Conservation (phyloP, 1,284 basidiomycete species). For the Papiliotrema flavescens region DNA sequence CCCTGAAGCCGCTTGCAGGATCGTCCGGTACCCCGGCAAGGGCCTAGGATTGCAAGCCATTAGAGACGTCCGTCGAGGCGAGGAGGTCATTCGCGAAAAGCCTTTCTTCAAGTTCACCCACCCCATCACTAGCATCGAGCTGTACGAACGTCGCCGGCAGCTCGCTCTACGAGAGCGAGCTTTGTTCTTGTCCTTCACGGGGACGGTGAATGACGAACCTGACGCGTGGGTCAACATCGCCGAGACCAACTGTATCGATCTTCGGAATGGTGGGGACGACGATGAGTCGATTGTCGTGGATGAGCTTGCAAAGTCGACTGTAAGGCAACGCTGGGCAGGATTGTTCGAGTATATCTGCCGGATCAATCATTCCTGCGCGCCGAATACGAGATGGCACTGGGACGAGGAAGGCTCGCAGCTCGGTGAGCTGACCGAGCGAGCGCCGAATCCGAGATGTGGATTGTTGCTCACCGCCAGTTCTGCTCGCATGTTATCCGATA, state of each 20-base stretch:
- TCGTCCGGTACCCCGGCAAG: not conserved
- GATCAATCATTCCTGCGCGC: not conserved
- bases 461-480: not conserved
- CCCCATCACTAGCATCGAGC: not conserved
- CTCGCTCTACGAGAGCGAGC: not conserved
- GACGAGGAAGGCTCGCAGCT: not conserved
- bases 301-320: not conserved
- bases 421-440: not conserved
- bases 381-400: not conserved
- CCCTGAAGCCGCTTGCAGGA: not conserved
- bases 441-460: not conserved
- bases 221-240: not conserved
- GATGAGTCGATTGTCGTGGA: not conserved
- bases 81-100: not conserved
- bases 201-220: not conserved
- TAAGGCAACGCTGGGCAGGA: not conserved
- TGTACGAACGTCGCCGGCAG: not conserved
- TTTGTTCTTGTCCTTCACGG: not conserved
- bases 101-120: not conserved
- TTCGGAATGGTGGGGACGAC: not conserved
- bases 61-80: not conserved
- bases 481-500: not conserved
- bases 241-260: not conserved
- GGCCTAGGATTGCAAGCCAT: not conserved
- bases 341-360: slow-evolving; percentile 1